Base-by-base conservation (phyloP, 495 filamentous ascomycete species). In the Lindgomyces ingoldianus region DNA sequence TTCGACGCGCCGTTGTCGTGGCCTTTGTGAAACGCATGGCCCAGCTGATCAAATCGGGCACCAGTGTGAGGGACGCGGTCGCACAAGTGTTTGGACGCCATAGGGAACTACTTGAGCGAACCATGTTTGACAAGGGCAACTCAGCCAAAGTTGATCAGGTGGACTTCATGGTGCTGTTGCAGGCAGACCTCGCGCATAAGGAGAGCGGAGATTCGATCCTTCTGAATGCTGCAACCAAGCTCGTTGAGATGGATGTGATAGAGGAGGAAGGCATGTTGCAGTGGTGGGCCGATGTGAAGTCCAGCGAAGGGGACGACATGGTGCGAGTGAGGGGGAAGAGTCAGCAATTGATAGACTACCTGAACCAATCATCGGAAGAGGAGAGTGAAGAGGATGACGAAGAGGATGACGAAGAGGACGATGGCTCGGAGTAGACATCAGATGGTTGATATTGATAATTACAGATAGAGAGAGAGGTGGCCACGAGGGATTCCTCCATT, bases 211-310 rank as follows among this genome's bases (percentile, higher is more conserved):
- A 87, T 21, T 84, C 80, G 11, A 79, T 96, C 2, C 78, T 98
- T 2, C 79, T 93, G 6, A 89, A 86, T 45, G 79, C 89, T 62
- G 80, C 87, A 29, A 92, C 93, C 78, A 85, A 89, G 73, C 78
- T 96, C 57, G 95, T 96, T 73, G 85, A 89, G 58, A 74, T 88
- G 55, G 94, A 98, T 64, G 80, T 97, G 6, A 74, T 97, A 0
- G 92, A 96, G 73, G 90, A 96, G 73, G 93, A 96, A 41, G 92
- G 87, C 0, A 88, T 94, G 46, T 78, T 92, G 71, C 83, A 84
- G 60, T 98, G 94, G 94, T 98, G 93, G 93, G 81, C 78, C 19
- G 85, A 94, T 74, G 79, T 80, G 62, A 81, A 84, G 68, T 84
- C 85, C 8, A 83, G 77, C 27, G 82, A 79, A 57, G 84, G 76